Evolutionary conservation across 1,284 basidiomycete species (phyloP), one percentile per base, ranked within the genome.

Genomic region (Ceratobasidium theobromae): DNA sequence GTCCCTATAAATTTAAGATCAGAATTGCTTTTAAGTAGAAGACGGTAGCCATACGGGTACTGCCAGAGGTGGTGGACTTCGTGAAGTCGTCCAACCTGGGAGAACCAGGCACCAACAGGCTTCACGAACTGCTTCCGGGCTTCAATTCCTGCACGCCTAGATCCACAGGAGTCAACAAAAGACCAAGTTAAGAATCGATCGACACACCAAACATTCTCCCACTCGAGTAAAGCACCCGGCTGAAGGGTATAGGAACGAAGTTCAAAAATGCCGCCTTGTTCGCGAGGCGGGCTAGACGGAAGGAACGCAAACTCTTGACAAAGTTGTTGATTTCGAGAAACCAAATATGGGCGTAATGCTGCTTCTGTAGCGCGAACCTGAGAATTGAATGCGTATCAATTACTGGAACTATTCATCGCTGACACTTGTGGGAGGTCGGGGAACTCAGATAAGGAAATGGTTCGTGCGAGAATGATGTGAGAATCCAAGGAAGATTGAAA

Each of bases 221-320:
- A 98, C 74, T 97, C 93, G 62, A 98, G 78, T 58, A 98, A 79
- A 9, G 87, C 87, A 14, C 95, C 95, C 1, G 95, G 91, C 69
- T 77, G 75, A 35, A 83, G 74, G 53, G 77, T 71, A 77, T 98
- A 98, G 48, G 84, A 87, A 71, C 95, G 83, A 73, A 98, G 79
- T 77, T 98, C 95, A 74, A 95, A 98, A 54, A 98, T 81, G 5
- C 95, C 95, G 16, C 95, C 94, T 73, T 89, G 84, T 21, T 86
- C 81, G 71, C 84, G 89, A 1, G 93, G 93, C 30, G 94, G 93
- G 14, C 89, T 84, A 2, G 93, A 93, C 1, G 93, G 92, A 75
- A 94, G 87, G 79, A 97, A 95, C 0, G 91, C 91, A 77, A 98
- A 98, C 76, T 98, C 95, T 75, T 94, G 92, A 71, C 87, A 86